Percentiles rank a stretch among this genome's conserved stretches.
phyloP scores from a whole-genome alignment of 805 yeast genomes.

The Priceomyces carsonii region DNA sequence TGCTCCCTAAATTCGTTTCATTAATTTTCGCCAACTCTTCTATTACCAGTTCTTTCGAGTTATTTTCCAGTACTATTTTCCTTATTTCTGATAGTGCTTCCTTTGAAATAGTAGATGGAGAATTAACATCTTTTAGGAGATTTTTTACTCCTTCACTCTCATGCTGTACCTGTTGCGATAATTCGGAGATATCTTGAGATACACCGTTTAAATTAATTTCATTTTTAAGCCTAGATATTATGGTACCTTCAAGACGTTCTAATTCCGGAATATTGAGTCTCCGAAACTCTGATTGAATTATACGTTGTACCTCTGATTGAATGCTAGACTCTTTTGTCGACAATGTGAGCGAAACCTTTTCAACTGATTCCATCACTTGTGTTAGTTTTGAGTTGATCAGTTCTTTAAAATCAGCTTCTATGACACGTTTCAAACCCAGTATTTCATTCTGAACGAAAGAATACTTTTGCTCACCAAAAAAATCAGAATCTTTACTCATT shows the following conservation, averaged over 20 bases:
- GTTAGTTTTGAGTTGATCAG: neutral
- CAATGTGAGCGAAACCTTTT: neutral
- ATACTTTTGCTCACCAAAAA: neutral
- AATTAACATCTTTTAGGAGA: neutral
- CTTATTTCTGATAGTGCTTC: neutral
- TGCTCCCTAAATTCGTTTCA: too few relatives aligned
- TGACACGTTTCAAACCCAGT: neutral
- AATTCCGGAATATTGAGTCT: neutral
- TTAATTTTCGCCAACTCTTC: too few relatives aligned
- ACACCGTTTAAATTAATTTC: neutral
- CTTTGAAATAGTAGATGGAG: neutral
- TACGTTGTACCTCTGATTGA: neutral
- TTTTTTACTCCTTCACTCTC: neutral
- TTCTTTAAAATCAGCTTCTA: neutral
- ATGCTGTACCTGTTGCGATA: neutral
- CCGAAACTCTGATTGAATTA: neutral
- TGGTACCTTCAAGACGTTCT: neutral
- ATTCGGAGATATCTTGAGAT: neutral
- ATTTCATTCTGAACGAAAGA: neutral
- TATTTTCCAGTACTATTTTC: too few relatives aligned
- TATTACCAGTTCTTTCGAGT: too few relatives aligned
- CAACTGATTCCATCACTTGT: neutral
- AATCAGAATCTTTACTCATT: conserved; percentile 5
- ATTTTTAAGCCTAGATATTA: neutral
- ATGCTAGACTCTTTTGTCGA: neutral